Percentiles rank a stretch among this genome's conserved stretches.
phyloP scores from a whole-genome alignment of 352 stramenopile genomes.

The Thalassiosira oceanica region DNA sequence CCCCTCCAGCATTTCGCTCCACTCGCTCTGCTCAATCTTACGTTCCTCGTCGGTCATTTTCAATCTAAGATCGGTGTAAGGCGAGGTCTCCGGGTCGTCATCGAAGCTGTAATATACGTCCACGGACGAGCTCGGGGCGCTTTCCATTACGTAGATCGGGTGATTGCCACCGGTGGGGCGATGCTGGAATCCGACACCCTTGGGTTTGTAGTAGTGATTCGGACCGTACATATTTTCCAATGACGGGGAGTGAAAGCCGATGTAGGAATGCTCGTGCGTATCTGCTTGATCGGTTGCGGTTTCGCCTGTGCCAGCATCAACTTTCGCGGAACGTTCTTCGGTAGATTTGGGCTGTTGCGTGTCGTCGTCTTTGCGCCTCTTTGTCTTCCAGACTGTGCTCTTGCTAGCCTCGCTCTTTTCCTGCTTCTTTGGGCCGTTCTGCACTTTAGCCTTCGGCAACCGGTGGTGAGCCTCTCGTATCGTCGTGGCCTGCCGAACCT shows the following conservation, averaged over 20 bases:
- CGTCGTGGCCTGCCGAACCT: not conserved
- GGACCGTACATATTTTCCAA: conserved; percentile 16
- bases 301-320: not conserved
- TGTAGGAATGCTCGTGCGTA: not conserved
- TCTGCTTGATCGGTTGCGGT: not conserved
- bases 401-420: not conserved
- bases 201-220: conserved; percentile 32
- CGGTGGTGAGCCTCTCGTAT: conserved; percentile 4
- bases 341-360: too few relatives aligned
- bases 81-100: conserved; percentile 7
- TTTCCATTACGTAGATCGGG: conserved; percentile 28
- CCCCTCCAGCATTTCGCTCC: conserved; percentile 9
- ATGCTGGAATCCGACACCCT: conserved; percentile 22
- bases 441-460: not conserved
- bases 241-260: conserved; percentile 32
- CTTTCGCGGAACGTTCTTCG: not conserved
- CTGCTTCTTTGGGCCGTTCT: not conserved
- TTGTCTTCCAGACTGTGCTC: not conserved
- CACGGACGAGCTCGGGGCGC: not conserved
- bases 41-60: conserved; percentile 28
- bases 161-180: conserved; percentile 25
- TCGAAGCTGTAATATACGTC: conserved; percentile 1
- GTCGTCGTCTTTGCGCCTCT: not conserved
- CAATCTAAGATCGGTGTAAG: conserved; percentile 35
- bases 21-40: conserved; percentile 13